A percentile compares a stretch with the other conserved stretches of the same genome.
Evolutionary conservation across 768 basidiomycete genomes (phyloP).

Genomic region (Mycena venus): DNA sequence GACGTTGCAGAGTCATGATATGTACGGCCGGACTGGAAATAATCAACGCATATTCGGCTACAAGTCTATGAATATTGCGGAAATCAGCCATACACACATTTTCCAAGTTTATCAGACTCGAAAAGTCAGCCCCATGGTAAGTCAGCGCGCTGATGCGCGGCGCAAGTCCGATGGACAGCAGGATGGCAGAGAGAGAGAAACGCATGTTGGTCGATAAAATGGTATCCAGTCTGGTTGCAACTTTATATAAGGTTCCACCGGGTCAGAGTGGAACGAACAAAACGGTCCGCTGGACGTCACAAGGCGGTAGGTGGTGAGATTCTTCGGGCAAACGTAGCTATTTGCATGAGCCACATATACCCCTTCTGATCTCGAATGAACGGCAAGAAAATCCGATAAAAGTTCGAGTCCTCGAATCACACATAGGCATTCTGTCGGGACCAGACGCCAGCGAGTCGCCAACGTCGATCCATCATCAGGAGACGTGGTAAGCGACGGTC

Average conservation of each 20-base stretch:
- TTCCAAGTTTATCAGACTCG: slow-evolving; percentile 8
- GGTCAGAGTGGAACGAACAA: neutral
- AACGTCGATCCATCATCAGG: neutral
- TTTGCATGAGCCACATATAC: neutral
- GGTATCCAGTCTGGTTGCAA: neutral
- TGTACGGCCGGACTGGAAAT: neutral
- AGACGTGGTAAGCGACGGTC: neutral
- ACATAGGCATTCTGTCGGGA: neutral
- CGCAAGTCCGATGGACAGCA: slow-evolving; percentile 3
- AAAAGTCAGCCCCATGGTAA: slow-evolving; percentile 21
- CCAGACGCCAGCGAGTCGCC: neutral
- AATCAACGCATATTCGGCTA: too few relatives aligned
- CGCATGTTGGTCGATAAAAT: neutral
- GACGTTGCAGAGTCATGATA: slow-evolving; percentile 23
- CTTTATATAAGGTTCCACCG: neutral
- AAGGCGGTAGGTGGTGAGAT: slow-evolving; percentile 1
- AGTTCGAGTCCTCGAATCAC: slow-evolving; percentile 13
- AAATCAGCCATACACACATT: too few relatives aligned
- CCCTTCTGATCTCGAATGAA: slow-evolving; percentile 8
- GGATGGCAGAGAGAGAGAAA: slow-evolving; percentile 15
- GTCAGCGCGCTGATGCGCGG: slow-evolving; percentile 7
- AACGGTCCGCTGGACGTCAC: slow-evolving; percentile 14
- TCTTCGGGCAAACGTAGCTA: neutral
- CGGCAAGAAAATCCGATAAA: neutral
- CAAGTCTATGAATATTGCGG: too few relatives aligned